phyloP scores from a whole-genome alignment of 495 filamentous ascomycete genomes.

The Aspergillus kassunensis region DNA sequence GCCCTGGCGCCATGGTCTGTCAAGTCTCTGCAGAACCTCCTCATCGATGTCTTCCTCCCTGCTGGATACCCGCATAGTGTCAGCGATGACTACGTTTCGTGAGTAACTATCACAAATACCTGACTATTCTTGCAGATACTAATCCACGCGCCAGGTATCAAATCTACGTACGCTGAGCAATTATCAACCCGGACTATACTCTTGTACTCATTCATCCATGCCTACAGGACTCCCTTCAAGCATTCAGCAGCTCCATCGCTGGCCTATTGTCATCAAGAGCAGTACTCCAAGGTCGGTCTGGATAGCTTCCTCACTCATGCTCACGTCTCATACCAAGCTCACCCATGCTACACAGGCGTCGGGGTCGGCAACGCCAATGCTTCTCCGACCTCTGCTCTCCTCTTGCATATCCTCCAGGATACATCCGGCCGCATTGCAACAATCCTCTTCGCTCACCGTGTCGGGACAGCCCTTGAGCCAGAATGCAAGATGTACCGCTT shows the following conservation, averaged over 20 bases:
- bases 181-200: neutral
- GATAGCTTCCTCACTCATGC: neutral
- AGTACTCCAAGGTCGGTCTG: conserved; percentile 72
- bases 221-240: conserved; percentile 97
- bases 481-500: conserved; percentile 95
- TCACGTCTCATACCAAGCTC: neutral
- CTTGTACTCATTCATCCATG: neutral
- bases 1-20: conserved; percentile 30
- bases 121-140: neutral
- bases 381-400: conserved; percentile 79
- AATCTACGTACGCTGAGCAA: conserved; percentile 46
- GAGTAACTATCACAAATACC: conserved; percentile 30
- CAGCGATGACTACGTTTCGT: conserved; percentile 82
- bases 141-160: conserved; percentile 56
- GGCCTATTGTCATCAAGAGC: conserved; percentile 83
- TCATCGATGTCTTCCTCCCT: conserved; percentile 70
- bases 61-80: conserved; percentile 90
- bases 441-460: conserved; percentile 81
- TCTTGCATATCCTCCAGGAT: conserved; percentile 84
- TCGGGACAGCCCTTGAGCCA: conserved; percentile 84
- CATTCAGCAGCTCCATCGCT: conserved; percentile 91
- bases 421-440: conserved; percentile 80
- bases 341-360: conserved; percentile 49
- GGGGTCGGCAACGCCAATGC: conserved; percentile 86
- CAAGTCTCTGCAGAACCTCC: conserved; percentile 24